Evolutionary conservation across 306 rosid species (phyloP), one percentile per base, ranked within the genome.

Genomic region (Prinsepia uniflora): DNA sequence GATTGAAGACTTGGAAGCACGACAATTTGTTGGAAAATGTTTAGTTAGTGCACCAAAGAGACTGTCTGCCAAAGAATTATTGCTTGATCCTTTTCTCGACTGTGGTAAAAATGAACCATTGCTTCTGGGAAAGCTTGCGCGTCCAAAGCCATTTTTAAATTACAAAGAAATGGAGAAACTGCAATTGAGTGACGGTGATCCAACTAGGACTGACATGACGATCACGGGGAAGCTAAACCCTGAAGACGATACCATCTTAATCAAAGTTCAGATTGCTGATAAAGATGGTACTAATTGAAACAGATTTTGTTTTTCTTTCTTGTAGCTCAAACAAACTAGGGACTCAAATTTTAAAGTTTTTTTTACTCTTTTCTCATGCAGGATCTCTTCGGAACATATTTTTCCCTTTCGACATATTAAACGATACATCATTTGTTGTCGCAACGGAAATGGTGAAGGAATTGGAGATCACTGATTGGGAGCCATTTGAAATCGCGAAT

Each of bases 401-500:
- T 68, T 92, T 90, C 72, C 96, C 98, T 18, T 93, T 88, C 65
- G 92, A 92, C 78, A 86, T 83, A 56, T 69, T 82, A 36, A 77
- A 71, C 9, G 98, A 92, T 78, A 92, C 96, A 20, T 84, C 96
- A 18, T 65, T 84, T 48, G 91, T 86, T 73, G 98, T 92, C 60
- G 96, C 96, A 3, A 86, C 58, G 71, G 98, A 92, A 84, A 92
- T 92, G 98, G 98, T 90, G 71, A 88, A 80, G 73, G 96, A 92
- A 78, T 82, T 92, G 85, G 96, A 90, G 82, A 90, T 92, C 65
- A 75, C 79, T 6, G 90, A 88, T 77, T 86, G 85, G 96, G 92
- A 83, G 70, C 98, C 96, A 41, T 85, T 69, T 72, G 96, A 92
- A 78, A 92, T 92, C 73, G 92, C 96, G 4, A 79, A 76, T 58